These are phyloP conservation scores for Chalaropsis thielavioides DNA, from an alignment of 2,329 filamentous ascomycete genomes.

Conservation along the genomic window DNA sequence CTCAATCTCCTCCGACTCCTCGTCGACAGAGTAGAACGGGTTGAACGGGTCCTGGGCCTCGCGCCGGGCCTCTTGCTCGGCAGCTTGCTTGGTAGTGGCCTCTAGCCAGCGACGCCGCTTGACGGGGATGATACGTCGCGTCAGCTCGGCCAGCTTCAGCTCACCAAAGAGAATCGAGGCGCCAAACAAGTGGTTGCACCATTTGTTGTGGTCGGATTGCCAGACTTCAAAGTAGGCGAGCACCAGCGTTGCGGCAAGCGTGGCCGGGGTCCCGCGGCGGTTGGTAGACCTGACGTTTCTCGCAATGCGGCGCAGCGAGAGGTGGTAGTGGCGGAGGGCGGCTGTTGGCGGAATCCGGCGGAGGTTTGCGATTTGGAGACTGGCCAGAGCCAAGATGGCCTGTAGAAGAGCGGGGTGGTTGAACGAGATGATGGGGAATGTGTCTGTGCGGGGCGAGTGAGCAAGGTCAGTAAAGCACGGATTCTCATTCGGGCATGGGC, in stretches of 20 bases:
- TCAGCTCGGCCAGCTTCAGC: slow-evolving; percentile 62
- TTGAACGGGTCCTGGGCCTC: slow-evolving; percentile 22
- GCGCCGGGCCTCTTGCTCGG: slow-evolving; percentile 2
- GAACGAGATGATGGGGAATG: slow-evolving; percentile 68
- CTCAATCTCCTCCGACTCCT: slow-evolving; percentile 19
- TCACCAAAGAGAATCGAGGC: slow-evolving; percentile 70
- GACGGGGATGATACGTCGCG: slow-evolving; percentile 51
- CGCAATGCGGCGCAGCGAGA: slow-evolving; percentile 64
- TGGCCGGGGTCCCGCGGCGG: slow-evolving; percentile 60
- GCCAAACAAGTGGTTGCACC: slow-evolving; percentile 83
- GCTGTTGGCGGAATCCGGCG: slow-evolving; percentile 60
- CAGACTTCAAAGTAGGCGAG: slow-evolving; percentile 90
- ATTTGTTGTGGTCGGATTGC: slow-evolving; percentile 86
- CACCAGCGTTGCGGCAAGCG: slow-evolving; percentile 73
- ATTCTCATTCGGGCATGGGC: neutral
- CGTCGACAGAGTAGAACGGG: slow-evolving; percentile 21
- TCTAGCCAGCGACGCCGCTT: slow-evolving; percentile 34
- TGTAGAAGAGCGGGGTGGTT: slow-evolving; percentile 78
- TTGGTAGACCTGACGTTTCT: slow-evolving; percentile 55
- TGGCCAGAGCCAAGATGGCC: slow-evolving; percentile 75
- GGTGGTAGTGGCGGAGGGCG: slow-evolving; percentile 83
- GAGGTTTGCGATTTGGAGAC: slow-evolving; percentile 74
- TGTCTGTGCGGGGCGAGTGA: slow-evolving; percentile 35
- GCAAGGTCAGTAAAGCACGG: neutral
- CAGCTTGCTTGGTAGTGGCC: slow-evolving; percentile 25